Percentiles rank a stretch among this genome's conserved stretches.
These are phyloP conservation scores for Aristolochia contorta DNA, from an alignment of 164 flowering plant genomes.

Conservation along the genomic window DNA sequence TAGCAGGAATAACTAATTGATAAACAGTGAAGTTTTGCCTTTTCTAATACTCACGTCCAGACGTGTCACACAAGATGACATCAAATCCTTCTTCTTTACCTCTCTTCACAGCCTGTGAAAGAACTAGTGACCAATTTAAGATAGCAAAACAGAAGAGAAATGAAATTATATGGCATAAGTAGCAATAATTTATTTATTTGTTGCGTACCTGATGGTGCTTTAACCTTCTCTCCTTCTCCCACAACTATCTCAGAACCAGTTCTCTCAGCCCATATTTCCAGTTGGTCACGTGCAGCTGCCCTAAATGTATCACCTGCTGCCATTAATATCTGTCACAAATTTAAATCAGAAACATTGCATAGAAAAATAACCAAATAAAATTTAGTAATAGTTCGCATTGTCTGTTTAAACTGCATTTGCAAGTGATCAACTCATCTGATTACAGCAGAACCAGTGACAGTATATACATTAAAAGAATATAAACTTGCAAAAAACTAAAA, in stretches of 20 bases:
- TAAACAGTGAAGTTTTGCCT: background rate
- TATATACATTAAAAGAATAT: too few species aligned
- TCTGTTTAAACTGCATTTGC: too few species aligned
- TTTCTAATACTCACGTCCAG: conserved; percentile 71
- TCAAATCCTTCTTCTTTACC: conserved; percentile 85
- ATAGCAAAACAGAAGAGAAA: conserved; percentile 11
- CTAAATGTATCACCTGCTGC: conserved; percentile 99
- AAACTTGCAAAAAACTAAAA: too few species aligned
- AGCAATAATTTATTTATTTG: background rate
- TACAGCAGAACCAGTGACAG: too few species aligned
- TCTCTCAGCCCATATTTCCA: conserved; percentile 95
- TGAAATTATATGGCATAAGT: background rate
- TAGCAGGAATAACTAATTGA: conserved; percentile 1
- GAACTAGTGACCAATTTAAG: conserved; percentile 66
- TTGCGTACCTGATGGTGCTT: conserved; percentile 77
- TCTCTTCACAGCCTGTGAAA: conserved; percentile 86
- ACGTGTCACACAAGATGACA: conserved; percentile 84
- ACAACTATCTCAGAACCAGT: conserved; percentile 86
- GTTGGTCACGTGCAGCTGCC: conserved; percentile 97
- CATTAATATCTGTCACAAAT: conserved; percentile 59
- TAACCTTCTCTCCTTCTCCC: conserved; percentile 66
- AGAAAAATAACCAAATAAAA: background rate
- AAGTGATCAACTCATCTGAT: too few species aligned
- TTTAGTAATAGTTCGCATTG: too few species aligned
- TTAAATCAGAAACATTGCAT: conserved; percentile 9